Base-by-base conservation (phyloP, 441 rosid species). In the Capsella rubella region DNA sequence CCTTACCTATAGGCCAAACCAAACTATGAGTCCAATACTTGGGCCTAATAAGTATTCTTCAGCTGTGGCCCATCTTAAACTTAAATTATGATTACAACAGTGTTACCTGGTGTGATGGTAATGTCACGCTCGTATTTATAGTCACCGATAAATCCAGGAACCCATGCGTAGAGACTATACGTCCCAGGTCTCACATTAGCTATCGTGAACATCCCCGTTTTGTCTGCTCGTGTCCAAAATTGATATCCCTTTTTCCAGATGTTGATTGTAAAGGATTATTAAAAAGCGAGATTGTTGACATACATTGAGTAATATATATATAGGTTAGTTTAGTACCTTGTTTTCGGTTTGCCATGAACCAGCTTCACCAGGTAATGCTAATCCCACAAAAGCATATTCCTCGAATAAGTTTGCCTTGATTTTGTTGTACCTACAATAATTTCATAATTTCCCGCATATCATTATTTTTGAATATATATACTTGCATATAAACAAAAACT, bases 271-370 rank as follows among this genome's bases (percentile, higher is more conserved):
- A 28, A 3, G 13, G 8, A 75, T 3, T 16, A 42, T 18, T 29
- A 12, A 57, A 39, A 55, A 9, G 56, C 32, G 67, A 16, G 18
- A 16, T 16, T 16, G 18, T 15, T 15, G 43, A n/a, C 61, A 56
- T 11, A 34, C 43, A 56, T 14, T 56, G 18, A 28, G 39, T 11
- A 51, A 40, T 13, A 12, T 13, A 12, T 13, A 12, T 10, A 2
- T 8, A 35, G 11, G 18, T 16, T 16, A 16, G 25, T 21, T 21
- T 11, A 21, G 4, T 31, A 87, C 97, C 95, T 88, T 91, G 55
- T 82, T 67, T 35, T 91, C 89, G 46, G 74, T 80, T 75, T 89
- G 90, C 93, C 93, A 91, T 18, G 95, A 87, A 72, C 90, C 88
- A 43, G 18, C 81, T 13, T 72, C 25, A 53, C 95, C 95, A 9